Conservation (phyloP, 2,329 filamentous ascomycete genomes). For the Apiospora malaysiana region DNA sequence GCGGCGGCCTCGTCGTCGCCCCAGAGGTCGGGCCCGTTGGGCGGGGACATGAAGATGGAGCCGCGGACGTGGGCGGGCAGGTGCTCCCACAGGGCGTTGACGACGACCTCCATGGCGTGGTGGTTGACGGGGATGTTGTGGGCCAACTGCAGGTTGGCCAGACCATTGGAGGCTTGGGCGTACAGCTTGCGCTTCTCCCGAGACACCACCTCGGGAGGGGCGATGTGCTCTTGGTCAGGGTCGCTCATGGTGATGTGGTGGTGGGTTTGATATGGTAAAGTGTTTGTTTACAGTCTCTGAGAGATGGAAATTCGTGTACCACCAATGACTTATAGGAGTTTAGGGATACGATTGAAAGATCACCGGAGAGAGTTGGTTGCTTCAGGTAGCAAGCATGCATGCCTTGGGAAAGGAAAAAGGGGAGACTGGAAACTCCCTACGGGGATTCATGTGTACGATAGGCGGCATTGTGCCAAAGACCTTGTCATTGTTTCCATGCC, state of each 20-base stretch:
- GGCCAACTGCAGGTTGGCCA: background rate
- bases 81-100: background rate
- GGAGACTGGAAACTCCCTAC: background rate
- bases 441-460: too few relatives aligned
- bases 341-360: background rate
- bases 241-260: background rate
- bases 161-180: background rate
- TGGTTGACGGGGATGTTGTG: background rate
- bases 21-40: conserved; percentile 12
- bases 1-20: background rate
- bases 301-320: too few relatives aligned
- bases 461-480: background rate
- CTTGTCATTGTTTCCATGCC: background rate
- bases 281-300: too few relatives aligned
- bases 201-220: too few relatives aligned
- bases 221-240: background rate
- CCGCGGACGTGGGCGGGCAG: background rate
- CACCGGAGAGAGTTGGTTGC: background rate
- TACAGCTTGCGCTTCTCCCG: background rate
- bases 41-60: background rate
- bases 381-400: background rate
- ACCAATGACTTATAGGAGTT: background rate
- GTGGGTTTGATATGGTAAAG: background rate
- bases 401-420: background rate
- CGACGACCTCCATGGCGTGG: background rate